Percentiles rank a stretch among this genome's conserved stretches.
phyloP scores from a whole-genome alignment of 2,329 filamentous ascomycete species.

The Colletotrichum sp. region DNA sequence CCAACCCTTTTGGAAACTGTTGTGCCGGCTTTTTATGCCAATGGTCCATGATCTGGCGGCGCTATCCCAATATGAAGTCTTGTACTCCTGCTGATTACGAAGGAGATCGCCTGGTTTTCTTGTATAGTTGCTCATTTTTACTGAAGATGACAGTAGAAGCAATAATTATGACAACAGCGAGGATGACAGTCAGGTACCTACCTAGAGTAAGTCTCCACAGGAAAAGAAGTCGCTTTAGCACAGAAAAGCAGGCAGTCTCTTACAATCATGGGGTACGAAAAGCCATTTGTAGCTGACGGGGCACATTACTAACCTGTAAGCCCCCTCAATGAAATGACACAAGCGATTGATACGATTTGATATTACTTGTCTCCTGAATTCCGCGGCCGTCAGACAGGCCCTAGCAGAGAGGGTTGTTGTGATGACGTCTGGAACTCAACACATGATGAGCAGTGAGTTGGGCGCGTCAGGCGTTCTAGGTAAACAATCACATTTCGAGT shows the following conservation, averaged over 20 bases:
- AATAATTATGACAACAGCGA: no score
- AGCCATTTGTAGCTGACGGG: background rate
- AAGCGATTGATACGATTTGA: background rate
- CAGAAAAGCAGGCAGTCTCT: no score
- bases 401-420: background rate
- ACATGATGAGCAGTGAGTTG: background rate
- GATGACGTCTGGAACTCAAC: background rate
- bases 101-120: no score
- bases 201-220: no score
- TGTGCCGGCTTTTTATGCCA: background rate
- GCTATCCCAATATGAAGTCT: background rate
- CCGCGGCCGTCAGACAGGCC: no score
- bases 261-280: no score
- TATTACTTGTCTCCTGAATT: background rate
- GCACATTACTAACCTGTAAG: background rate
- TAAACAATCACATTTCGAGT: background rate
- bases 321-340: accelerated
- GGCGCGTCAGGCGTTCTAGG: background rate
- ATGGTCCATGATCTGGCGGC: accelerated
- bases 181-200: no score
- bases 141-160: no score
- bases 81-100: background rate
- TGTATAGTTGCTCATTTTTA: no score
- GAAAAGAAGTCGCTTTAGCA: no score
- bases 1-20: background rate